These are phyloP conservation scores for Coemansia biformis DNA, from an alignment of 192 early-diverging fungal species.

Conservation along the genomic window DNA sequence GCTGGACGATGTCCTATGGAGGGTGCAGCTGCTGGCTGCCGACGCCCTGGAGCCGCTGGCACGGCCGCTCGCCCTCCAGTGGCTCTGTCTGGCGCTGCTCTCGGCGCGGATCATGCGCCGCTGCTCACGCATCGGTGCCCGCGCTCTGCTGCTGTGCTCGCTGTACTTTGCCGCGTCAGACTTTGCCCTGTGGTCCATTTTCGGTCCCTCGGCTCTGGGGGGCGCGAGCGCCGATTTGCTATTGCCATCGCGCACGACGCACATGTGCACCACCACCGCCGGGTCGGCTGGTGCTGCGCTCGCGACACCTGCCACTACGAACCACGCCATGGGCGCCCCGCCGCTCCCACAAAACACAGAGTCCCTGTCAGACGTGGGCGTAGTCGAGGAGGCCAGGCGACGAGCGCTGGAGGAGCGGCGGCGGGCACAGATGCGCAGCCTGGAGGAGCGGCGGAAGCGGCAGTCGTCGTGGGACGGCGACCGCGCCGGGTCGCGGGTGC, in stretches of 20 bases:
- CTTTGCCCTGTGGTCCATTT: slow-evolving; percentile 8
- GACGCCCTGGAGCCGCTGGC: slow-evolving; percentile 15
- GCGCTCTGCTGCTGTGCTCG: slow-evolving; percentile 9
- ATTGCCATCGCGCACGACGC: no score
- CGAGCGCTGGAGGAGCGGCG: slow-evolving; percentile 2
- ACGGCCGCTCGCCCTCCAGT: slow-evolving; percentile 22
- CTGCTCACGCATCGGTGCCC: slow-evolving; percentile 4
- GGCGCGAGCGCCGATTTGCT: no score
- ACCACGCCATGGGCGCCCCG: no score
- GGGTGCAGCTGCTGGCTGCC: slow-evolving; percentile 12
- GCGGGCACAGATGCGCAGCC: slow-evolving; percentile 6
- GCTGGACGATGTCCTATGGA: slow-evolving; percentile 25
- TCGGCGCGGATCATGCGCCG: slow-evolving; percentile 10
- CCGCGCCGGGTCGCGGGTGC: background rate
- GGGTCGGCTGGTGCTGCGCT: no score
- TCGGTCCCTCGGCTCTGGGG: background rate
- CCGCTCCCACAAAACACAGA: no score
- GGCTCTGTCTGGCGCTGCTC: slow-evolving; percentile 25
- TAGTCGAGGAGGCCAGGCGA: no score
- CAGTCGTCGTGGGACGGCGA: background rate
- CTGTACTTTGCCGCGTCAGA: slow-evolving; percentile 24
- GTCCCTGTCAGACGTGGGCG: no score
- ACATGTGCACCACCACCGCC: no score
- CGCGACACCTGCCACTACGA: no score
- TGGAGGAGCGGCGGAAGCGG: slow-evolving; percentile 16